Evolutionary conservation across 2,329 filamentous ascomycete genomes (phyloP).

Genomic region (Claviceps humidiphila): DNA sequence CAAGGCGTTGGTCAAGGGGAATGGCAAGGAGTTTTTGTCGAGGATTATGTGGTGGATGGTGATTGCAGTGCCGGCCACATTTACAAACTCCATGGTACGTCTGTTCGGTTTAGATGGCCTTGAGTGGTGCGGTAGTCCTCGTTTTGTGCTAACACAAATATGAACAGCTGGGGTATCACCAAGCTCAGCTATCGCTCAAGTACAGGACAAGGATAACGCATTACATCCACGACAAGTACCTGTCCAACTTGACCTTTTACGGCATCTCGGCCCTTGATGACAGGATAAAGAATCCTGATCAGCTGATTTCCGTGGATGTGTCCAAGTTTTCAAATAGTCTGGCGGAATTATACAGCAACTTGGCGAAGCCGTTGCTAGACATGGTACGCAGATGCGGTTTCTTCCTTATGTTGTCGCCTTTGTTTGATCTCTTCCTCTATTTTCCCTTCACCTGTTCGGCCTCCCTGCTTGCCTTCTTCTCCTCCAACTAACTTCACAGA

Average conservation of each 20-base stretch:
- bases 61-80: conserved; percentile 88
- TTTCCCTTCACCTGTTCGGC: background rate
- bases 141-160: conserved; percentile 1
- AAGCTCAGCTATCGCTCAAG: conserved; percentile 83
- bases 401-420: background rate
- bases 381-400: conserved; percentile 45
- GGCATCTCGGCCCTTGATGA: conserved; percentile 90
- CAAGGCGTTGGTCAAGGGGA: conserved; percentile 81
- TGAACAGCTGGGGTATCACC: conserved; percentile 77
- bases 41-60: conserved; percentile 97
- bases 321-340: conserved; percentile 92
- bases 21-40: conserved; percentile 76
- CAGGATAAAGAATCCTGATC: conserved; percentile 95
- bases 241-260: conserved; percentile 97
- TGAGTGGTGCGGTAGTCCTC: conserved; percentile 44
- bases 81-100: conserved; percentile 94
- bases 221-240: conserved; percentile 86
- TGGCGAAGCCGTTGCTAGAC: conserved; percentile 87
- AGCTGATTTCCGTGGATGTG: conserved; percentile 92
- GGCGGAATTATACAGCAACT: conserved; percentile 88
- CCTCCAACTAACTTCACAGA: conserved; percentile 23
- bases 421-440: background rate
- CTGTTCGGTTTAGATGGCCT: background rate
- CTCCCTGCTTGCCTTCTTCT: background rate
- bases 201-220: conserved; percentile 92